Evolutionary conservation across 345 rosid genomes (phyloP), one percentile per base, ranked within the genome.

Genomic region (Cardamine occulta): DNA sequence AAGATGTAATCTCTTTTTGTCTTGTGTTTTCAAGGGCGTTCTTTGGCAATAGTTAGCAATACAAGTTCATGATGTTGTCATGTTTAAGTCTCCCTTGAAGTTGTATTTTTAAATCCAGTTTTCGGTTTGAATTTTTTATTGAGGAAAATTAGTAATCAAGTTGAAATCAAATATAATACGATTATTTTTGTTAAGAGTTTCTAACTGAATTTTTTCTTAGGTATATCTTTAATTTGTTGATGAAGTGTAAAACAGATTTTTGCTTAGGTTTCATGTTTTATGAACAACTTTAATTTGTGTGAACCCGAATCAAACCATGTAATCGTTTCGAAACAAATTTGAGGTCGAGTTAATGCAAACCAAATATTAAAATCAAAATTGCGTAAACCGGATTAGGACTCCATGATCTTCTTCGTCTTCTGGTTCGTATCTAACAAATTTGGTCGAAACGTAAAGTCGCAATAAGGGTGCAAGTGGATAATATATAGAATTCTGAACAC

Each of bases 1-100:
- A 72, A 65, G 51, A 81, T 73, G 66, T 74, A 52, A 52, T 75
- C 34, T 52, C 69, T 51, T 42, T 49, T 17, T 62, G 34, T 45
- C 64, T 44, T 70, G 52, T 34, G 31, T 61, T 68, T 53, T 61
- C 21, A 19, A 51, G 49, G 6, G 67, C 2, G 52, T 66, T 56
- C 61, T 35, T 57, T 74, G 61, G 54, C 34, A 28, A 29, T 35
- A 58, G 67, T 66, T 66, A 58, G 67, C n/a, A 18, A 58, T 48
- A 67, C 78, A 57, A 66, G 51, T 66, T 74, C 10, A 66, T 34
- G 72, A 66, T 65, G 21, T 15, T 65, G 49, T 37, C 70, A 65
- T 48, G 44, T 28, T 45, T 9, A 32, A 17, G 18, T 18, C 28
- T 48, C 35, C 12, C 26, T 47, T 60, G 60, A 40, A 47, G 13